Conservation (phyloP, 495 filamentous ascomycete genomes). For the Lophiotrema nucula region DNA sequence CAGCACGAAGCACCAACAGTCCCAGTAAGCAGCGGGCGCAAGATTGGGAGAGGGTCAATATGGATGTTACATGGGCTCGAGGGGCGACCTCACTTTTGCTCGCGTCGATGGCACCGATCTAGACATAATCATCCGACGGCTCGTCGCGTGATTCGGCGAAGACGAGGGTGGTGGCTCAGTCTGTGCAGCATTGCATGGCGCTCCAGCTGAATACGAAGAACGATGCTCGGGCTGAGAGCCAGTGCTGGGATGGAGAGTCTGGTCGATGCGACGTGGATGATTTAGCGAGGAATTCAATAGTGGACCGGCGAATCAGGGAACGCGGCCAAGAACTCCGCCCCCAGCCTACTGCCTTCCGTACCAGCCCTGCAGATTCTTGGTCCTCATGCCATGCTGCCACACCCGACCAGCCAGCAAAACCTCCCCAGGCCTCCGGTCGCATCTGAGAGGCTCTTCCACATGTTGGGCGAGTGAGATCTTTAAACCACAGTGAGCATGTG, state of each 20-base stretch:
- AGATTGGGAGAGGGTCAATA: constrained; percentile 2
- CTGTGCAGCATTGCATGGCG: neutral
- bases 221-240: neutral
- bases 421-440: no score
- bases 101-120: neutral
- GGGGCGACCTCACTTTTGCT: neutral
- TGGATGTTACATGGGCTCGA: neutral
- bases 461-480: no score
- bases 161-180: constrained; percentile 4
- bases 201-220: constrained; percentile 22
- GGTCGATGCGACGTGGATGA: constrained; percentile 1
- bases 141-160: neutral
- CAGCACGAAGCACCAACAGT: no score
- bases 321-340: no score
- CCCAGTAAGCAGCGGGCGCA: no score
- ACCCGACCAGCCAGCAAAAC: no score
- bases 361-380: no score
- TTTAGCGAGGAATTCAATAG: neutral
- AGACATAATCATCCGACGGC: neutral
- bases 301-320: no score
- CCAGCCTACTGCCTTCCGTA: no score
- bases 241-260: neutral
- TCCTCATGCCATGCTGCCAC: no score
- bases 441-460: no score
- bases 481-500: no score